Conservation (phyloP, 257 asterid species). For the Capsicum rhomboideum region DNA sequence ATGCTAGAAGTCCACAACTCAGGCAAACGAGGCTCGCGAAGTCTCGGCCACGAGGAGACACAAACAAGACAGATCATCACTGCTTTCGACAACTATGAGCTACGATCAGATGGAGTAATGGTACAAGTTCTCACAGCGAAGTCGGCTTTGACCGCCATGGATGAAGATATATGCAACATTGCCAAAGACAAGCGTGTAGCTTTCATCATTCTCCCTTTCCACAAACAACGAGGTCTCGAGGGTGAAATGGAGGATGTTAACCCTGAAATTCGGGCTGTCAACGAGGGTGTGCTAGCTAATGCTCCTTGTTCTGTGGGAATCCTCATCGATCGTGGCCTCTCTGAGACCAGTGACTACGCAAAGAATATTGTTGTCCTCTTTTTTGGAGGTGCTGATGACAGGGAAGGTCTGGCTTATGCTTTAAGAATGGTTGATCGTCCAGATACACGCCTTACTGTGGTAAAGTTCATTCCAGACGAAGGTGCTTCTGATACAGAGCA, state of each 20-base stretch:
- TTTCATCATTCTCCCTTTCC: conserved; percentile 69
- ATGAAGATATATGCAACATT: conserved; percentile 65
- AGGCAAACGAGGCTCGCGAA: conserved; percentile 44
- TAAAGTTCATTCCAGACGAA: conserved; percentile 51
- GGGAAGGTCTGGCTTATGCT: conserved; percentile 76
- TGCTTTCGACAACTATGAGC: conserved; percentile 73
- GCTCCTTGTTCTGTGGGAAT: conserved; percentile 94
- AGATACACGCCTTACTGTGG: conserved; percentile 39
- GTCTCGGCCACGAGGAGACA: conserved; percentile 46
- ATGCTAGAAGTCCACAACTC: conserved; percentile 56
- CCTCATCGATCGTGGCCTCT: conserved; percentile 47
- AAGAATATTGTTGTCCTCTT: conserved; percentile 41
- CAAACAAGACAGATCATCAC: conserved; percentile 64
- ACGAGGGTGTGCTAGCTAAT: conserved; percentile 53
- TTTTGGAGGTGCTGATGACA: conserved; percentile 84
- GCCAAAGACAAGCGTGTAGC: conserved; percentile 64
- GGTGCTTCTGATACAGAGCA: conserved; percentile 10
- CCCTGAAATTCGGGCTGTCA: conserved; percentile 49
- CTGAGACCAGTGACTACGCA: conserved; percentile 28
- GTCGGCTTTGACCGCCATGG: conserved; percentile 68
- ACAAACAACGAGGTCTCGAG: conserved; percentile 35
- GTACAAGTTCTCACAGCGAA: conserved; percentile 63
- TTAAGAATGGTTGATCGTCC: conserved; percentile 62
- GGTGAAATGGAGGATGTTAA: conserved; percentile 71
- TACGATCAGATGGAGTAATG: conserved; percentile 53